These are phyloP conservation scores for Cladosporium phlei DNA, from an alignment of 2,329 filamentous ascomycete genomes.

Conservation along the genomic window DNA sequence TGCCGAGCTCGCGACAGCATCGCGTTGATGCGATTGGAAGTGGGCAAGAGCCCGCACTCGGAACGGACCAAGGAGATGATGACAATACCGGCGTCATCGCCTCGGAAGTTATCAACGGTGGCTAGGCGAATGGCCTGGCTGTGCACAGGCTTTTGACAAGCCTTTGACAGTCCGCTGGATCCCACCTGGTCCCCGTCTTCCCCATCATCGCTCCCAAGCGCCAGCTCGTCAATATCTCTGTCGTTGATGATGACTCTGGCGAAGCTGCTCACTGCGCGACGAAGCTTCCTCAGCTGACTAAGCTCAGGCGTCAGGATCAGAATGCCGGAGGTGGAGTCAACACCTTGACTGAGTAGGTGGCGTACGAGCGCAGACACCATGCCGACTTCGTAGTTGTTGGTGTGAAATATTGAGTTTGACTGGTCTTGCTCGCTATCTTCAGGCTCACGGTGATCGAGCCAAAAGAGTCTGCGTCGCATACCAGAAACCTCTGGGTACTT, in stretches of 20 bases:
- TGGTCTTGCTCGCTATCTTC: constrained; percentile 37
- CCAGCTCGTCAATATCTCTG: constrained; percentile 54
- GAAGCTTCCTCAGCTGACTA: constrained; percentile 53
- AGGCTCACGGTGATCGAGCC: constrained; percentile 54
- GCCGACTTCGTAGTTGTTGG: constrained; percentile 57
- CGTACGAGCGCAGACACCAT: constrained; percentile 60
- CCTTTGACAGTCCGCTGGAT: no score
- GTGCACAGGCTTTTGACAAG: no score
- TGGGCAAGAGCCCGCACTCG: constrained; percentile 68
- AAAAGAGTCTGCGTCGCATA: constrained; percentile 52
- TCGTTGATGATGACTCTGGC: constrained; percentile 64
- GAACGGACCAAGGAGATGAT: constrained; percentile 68
- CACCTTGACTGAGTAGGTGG: constrained; percentile 62
- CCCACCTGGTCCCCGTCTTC: constrained; percentile 23
- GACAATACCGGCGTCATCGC: constrained; percentile 68
- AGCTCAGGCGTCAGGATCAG: constrained; percentile 65
- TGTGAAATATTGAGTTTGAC: constrained; percentile 38
- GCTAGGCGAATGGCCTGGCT: constrained; percentile 50
- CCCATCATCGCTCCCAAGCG: constrained; percentile 11
- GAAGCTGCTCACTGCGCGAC: constrained; percentile 39
- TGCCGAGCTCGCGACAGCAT: constrained; percentile 63
- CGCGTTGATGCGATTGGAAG: constrained; percentile 66
- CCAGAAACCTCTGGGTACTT: constrained; percentile 49
- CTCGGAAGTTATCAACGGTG: constrained; percentile 68
- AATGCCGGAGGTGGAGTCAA: constrained; percentile 57